A percentile compares a stretch with the other conserved stretches of the same genome.
Evolutionary conservation across 352 stramenopile species (phyloP).

Genomic region (Hyaloperonospora arabidopsidis): DNA sequence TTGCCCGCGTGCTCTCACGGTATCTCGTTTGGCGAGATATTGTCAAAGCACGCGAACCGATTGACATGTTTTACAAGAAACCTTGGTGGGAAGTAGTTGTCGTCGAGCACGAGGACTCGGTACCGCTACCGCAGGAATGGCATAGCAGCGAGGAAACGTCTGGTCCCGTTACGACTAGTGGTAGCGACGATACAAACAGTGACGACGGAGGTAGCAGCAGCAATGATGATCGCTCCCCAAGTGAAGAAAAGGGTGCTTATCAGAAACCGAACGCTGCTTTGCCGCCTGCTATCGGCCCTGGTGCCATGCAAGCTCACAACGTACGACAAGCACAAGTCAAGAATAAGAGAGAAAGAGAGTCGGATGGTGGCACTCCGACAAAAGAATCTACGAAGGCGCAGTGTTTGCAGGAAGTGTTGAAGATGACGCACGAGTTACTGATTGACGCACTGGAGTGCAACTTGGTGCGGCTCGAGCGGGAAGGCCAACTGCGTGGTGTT

Average conservation of each 20-base stretch:
- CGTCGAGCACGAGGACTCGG: conserved; percentile 46
- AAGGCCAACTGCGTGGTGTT: conserved; percentile 52
- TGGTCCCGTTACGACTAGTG: conserved; percentile 13
- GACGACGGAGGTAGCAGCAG: conserved; percentile 20
- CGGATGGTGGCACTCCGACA: not conserved
- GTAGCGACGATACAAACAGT: conserved; percentile 24
- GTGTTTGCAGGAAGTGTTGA: conserved; percentile 51
- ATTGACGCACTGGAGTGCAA: conserved; percentile 64
- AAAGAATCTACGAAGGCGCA: conserved; percentile 26
- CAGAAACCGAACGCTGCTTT: conserved; percentile 8
- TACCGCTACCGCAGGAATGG: conserved; percentile 14
- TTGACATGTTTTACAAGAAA: conserved; percentile 88
- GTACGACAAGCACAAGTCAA: conserved; percentile 2
- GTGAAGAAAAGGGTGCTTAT: conserved; percentile 21
- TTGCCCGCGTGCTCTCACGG: conserved; percentile 57
- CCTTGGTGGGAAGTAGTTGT: conserved; percentile 85
- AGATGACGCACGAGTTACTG: conserved; percentile 55
- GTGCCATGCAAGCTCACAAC: not conserved
- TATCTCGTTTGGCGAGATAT: conserved; percentile 52
- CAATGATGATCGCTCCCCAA: conserved; percentile 19
- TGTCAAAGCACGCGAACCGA: conserved; percentile 53
- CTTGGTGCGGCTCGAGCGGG: conserved; percentile 48
- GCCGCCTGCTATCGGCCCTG: not conserved
- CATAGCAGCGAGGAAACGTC: conserved; percentile 6
- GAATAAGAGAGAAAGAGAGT: conserved; percentile 11